Evolutionary conservation across 768 basidiomycete species (phyloP).

Genomic region (Boletus sp.): DNA sequence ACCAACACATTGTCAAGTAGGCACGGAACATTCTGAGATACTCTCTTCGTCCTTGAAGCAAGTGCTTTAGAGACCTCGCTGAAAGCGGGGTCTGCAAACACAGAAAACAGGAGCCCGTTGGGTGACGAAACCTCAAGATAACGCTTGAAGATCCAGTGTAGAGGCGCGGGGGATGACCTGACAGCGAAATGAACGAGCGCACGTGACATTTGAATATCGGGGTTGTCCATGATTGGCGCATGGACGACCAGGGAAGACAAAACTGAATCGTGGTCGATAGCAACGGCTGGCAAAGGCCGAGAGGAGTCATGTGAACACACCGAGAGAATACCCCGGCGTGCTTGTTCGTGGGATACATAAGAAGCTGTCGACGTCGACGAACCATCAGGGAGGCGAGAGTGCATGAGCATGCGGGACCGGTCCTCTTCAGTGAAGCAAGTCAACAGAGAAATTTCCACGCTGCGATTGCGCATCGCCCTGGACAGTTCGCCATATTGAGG

Average conservation of each 20-base stretch:
- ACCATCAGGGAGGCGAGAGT: constrained; percentile 47
- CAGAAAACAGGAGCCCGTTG: constrained; percentile 8
- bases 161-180: constrained; percentile 14
- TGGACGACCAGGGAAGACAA: constrained; percentile 44
- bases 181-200: constrained; percentile 29
- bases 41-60: constrained; percentile 9
- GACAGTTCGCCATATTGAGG: constrained; percentile 92
- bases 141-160: constrained; percentile 23
- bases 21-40: constrained; percentile 4
- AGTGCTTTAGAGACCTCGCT: constrained; percentile 11
- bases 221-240: constrained; percentile 31
- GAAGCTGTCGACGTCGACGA: neutral
- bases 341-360: constrained; percentile 20
- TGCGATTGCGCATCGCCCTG: constrained; percentile 97
- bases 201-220: constrained; percentile 8
- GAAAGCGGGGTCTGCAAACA: constrained; percentile 22
- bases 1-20: constrained; percentile 25
- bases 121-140: constrained; percentile 18
- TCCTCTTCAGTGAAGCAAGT: constrained; percentile 44
- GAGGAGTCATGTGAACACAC: neutral
- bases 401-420: constrained; percentile 41
- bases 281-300: constrained; percentile 35
- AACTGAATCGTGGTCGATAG: constrained; percentile 49
- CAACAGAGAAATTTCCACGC: constrained; percentile 74
- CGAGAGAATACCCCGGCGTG: constrained; percentile 25